Percentiles rank a stretch among this genome's conserved stretches.
Evolutionary conservation across 169 alveolate genomes (phyloP).

Genomic region (Plasmodium gallinaceum): DNA sequence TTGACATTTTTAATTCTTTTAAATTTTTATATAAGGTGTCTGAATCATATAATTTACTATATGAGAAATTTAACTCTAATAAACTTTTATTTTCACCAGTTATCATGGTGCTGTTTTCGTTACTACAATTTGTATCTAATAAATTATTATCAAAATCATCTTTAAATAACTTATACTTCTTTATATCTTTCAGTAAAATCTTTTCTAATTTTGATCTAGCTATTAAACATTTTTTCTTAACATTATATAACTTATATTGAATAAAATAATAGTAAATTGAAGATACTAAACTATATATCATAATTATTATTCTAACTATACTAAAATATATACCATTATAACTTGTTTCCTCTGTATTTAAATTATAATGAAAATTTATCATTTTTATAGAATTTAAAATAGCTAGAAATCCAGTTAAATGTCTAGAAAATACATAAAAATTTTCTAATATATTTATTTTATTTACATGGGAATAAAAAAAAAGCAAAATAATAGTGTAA

Average conservation of each 20-base stretch:
- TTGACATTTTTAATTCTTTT: background rate
- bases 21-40: no score
- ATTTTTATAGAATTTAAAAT: conserved; percentile 23
- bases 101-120: background rate
- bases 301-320: background rate
- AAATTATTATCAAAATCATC: background rate
- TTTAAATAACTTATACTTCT: conserved; percentile 13
- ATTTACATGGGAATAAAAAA: conserved; percentile 14
- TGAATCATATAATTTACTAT: conserved; percentile 20
- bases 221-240: conserved; percentile 25
- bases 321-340: background rate
- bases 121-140: conserved; percentile 13
- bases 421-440: conserved; percentile 6
- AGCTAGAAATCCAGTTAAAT: conserved; percentile 32
- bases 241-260: conserved; percentile 17
- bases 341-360: background rate
- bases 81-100: background rate
- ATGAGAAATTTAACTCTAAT: background rate
- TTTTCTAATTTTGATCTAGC: conserved; percentile 44
- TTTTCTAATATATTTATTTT: conserved; percentile 12
- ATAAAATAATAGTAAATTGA: conserved; percentile 20
- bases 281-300: conserved; percentile 33
- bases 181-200: conserved; percentile 29
- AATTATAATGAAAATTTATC: conserved; percentile 33
- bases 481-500: conserved; percentile 6